phyloP scores from a whole-genome alignment of 2,329 filamentous ascomycete genomes.

The Penicillium capsulatum region DNA sequence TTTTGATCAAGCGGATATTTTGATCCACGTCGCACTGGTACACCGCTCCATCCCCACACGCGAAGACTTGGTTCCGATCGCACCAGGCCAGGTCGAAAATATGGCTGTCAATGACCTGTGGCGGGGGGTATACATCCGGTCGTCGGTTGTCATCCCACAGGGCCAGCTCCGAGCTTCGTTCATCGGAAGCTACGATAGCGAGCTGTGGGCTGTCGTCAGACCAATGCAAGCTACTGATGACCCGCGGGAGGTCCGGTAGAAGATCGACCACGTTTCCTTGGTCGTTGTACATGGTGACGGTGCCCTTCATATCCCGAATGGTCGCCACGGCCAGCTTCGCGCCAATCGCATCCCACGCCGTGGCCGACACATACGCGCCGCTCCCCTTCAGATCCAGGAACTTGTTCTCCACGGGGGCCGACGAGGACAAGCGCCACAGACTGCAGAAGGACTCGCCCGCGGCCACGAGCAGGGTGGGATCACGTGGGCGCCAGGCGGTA shows the following conservation, averaged over 20 bases:
- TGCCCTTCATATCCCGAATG: slow-evolving; percentile 40
- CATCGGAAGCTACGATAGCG: slow-evolving; percentile 43
- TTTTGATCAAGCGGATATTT: slow-evolving; percentile 36
- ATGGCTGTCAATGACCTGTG: slow-evolving; percentile 35
- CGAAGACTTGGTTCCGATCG: slow-evolving; percentile 35
- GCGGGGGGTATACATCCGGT: slow-evolving; percentile 36
- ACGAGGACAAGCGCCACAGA: slow-evolving; percentile 40
- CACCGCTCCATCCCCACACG: slow-evolving; percentile 38
- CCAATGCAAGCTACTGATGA: slow-evolving; percentile 45
- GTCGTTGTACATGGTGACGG: slow-evolving; percentile 44
- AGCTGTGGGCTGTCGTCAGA: slow-evolving; percentile 37
- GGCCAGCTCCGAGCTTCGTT: slow-evolving; percentile 39
- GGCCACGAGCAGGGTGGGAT: slow-evolving; percentile 41
- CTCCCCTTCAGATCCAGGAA: slow-evolving; percentile 35
- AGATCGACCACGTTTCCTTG: slow-evolving; percentile 43
- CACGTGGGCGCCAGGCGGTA: slow-evolving; percentile 43
- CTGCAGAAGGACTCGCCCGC: slow-evolving; percentile 45
- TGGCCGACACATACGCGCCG: slow-evolving; percentile 39
- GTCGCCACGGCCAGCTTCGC: slow-evolving; percentile 46
- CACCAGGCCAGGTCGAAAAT: slow-evolving; percentile 45
- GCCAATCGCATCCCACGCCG: slow-evolving; percentile 46
- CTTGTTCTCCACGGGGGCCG: slow-evolving; percentile 31
- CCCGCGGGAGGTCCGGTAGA: slow-evolving; percentile 44
- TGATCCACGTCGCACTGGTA: slow-evolving; percentile 40
- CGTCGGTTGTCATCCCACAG: slow-evolving; percentile 42